Percentiles rank a stretch among this genome's conserved stretches.
Evolutionary conservation across 441 rosid species (phyloP).

Genomic region (Populus tomentosa): DNA sequence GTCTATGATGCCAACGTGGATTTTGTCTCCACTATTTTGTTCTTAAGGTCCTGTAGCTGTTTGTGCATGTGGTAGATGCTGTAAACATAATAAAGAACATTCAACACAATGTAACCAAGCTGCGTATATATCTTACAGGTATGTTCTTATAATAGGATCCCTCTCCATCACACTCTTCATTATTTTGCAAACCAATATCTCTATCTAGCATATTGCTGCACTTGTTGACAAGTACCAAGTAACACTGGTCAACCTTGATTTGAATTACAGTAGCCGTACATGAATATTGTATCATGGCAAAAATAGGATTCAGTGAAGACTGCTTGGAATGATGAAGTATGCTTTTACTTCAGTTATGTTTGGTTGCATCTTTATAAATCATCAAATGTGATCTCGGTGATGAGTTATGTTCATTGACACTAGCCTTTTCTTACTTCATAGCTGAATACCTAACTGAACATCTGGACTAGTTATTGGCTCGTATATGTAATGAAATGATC

Average conservation of each 20-base stretch:
- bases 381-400: background rate
- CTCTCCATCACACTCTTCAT: background rate
- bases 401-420: background rate
- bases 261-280: background rate
- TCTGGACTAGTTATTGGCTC: background rate
- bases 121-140: background rate
- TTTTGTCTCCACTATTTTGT: background rate
- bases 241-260: background rate
- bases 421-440: background rate
- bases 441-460: background rate
- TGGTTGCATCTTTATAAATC: background rate
- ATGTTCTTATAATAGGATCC: background rate
- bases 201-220: background rate
- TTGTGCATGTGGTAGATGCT: slow-evolving; percentile 6
- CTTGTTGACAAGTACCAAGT: background rate
- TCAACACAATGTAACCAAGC: slow-evolving; percentile 2
- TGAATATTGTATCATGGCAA: background rate
- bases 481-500: background rate
- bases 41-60: slow-evolving; percentile 3
- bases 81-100: slow-evolving; percentile 11
- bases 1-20: slow-evolving; percentile 2
- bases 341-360: background rate
- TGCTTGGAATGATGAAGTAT: background rate
- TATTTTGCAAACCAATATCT: background rate
- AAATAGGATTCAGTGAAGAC: background rate